Percentiles rank a stretch among this genome's conserved stretches.
Evolutionary conservation across 1,284 basidiomycete species (phyloP).

Genomic region (Boletus semigastroideus): DNA sequence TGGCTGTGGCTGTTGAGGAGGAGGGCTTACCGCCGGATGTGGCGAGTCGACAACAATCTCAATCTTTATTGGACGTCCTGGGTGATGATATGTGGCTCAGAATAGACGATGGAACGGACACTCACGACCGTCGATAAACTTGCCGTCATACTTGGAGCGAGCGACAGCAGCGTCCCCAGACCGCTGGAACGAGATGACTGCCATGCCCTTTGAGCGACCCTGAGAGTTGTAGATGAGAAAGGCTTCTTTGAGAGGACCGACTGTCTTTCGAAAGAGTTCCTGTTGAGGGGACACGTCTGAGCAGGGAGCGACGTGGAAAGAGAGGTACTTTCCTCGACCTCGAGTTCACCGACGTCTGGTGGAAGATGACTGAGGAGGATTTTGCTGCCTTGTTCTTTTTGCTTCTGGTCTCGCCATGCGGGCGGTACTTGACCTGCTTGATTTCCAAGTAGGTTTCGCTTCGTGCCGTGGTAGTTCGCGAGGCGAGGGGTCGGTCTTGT

Average conservation of each 20-base stretch:
- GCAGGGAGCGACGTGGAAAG: background rate
- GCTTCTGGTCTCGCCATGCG: conserved; percentile 53
- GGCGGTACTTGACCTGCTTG: conserved; percentile 53
- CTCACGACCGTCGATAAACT: conserved; percentile 74
- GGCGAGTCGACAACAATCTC: conserved; percentile 57
- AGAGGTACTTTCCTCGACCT: conserved; percentile 58
- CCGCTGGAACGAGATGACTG: conserved; percentile 63
- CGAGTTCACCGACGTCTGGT: conserved; percentile 62
- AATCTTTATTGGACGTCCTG: conserved; percentile 68
- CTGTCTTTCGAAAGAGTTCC: conserved; percentile 72
- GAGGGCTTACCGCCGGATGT: conserved; percentile 8
- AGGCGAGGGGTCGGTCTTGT: conserved; percentile 34
- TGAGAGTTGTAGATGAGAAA: conserved; percentile 73
- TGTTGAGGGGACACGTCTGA: conserved; percentile 29
- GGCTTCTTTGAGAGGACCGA: conserved; percentile 67
- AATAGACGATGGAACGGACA: conserved; percentile 17
- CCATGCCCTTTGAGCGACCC: conserved; percentile 73
- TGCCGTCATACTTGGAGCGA: conserved; percentile 65
- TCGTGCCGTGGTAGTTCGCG: conserved; percentile 52
- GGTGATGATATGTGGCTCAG: background rate
- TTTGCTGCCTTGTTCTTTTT: conserved; percentile 53
- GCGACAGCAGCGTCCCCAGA: conserved; percentile 60
- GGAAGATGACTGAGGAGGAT: conserved; percentile 71
- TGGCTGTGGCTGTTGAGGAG: conserved; percentile 25
- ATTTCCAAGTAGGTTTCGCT: conserved; percentile 57